A percentile compares a stretch with the other conserved stretches of the same genome.
phyloP scores from a whole-genome alignment of 108 stramenopile species.

The Skeletonema grethae region DNA sequence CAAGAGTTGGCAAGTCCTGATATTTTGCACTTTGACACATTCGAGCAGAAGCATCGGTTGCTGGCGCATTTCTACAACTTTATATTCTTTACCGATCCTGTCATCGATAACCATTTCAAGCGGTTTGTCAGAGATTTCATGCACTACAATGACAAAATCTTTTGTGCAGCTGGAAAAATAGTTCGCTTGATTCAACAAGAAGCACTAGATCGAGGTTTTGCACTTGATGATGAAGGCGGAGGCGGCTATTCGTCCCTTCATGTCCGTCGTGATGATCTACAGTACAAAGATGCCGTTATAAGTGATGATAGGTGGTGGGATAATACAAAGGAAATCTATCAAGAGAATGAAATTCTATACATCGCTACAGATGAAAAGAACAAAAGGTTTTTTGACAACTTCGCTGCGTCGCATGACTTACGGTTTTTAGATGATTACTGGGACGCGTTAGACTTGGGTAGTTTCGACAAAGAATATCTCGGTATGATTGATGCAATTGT shows the following conservation, averaged over 20 bases:
- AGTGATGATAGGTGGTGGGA: conserved; percentile 73
- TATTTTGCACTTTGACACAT: conserved; percentile 74
- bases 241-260: conserved; percentile 86
- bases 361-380: conserved; percentile 88
- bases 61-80: conserved; percentile 87
- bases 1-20: conserved; percentile 44
- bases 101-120: conserved; percentile 71
- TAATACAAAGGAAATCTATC: conserved; percentile 39
- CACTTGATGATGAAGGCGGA: conserved; percentile 64
- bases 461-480: conserved; percentile 81
- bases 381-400: conserved; percentile 75
- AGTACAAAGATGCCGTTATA: conserved; percentile 80
- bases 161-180: conserved; percentile 90
- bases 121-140: conserved; percentile 85
- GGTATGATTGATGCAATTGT: conserved; percentile 96
- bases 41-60: conserved; percentile 60
- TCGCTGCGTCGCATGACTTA: conserved; percentile 68
- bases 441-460: conserved; percentile 64
- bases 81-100: conserved; percentile 76
- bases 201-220: conserved; percentile 51
- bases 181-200: conserved; percentile 79
- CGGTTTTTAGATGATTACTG: conserved; percentile 84
- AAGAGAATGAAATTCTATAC: conserved; percentile 52
- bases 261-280: conserved; percentile 85
- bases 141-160: conserved; percentile 86